phyloP scores from a whole-genome alignment of 345 rosid species.

The Laguncularia racemosa region DNA sequence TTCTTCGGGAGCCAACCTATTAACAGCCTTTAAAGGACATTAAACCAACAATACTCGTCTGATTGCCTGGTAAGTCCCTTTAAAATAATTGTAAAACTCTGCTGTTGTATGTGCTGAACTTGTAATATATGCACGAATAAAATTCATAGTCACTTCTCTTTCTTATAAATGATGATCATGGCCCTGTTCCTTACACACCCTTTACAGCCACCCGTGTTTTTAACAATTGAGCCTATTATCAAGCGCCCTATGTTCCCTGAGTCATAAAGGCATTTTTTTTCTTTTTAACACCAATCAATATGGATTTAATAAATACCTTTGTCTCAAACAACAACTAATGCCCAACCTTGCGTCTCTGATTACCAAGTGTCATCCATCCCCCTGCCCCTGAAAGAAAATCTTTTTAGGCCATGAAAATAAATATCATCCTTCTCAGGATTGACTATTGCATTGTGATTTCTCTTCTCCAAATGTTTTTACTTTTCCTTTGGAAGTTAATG shows the following conservation, averaged over 20 bases:
- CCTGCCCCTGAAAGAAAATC: too few relatives aligned
- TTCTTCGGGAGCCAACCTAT: slow-evolving; percentile 93
- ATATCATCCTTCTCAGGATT: too few relatives aligned
- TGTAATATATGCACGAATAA: too few relatives aligned
- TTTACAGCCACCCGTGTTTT: too few relatives aligned
- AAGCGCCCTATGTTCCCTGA: not conserved
- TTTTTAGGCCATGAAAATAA: too few relatives aligned
- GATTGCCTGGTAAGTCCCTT: slow-evolving; percentile 86
- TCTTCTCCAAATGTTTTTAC: slow-evolving; percentile 3
- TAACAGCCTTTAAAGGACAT: slow-evolving; percentile 96
- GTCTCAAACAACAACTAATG: not conserved
- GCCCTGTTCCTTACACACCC: too few relatives aligned
- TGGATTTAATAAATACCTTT: too few relatives aligned
- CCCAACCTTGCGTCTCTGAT: not conserved
- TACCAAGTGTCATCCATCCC: not conserved
- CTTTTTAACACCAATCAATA: too few relatives aligned
- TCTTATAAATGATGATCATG: not conserved
- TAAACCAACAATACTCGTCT: slow-evolving; percentile 81
- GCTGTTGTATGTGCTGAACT: too few relatives aligned
- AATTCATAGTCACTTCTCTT: not conserved
- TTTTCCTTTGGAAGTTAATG: slow-evolving; percentile 1
- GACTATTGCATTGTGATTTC: too few relatives aligned
- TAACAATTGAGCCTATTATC: too few relatives aligned
- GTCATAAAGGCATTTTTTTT: slow-evolving; percentile 3
- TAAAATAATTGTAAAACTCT: slow-evolving; percentile 4